These are phyloP conservation scores for Puccinia triticina DNA, from an alignment of 1,284 basidiomycete species.

Conservation along the genomic window DNA sequence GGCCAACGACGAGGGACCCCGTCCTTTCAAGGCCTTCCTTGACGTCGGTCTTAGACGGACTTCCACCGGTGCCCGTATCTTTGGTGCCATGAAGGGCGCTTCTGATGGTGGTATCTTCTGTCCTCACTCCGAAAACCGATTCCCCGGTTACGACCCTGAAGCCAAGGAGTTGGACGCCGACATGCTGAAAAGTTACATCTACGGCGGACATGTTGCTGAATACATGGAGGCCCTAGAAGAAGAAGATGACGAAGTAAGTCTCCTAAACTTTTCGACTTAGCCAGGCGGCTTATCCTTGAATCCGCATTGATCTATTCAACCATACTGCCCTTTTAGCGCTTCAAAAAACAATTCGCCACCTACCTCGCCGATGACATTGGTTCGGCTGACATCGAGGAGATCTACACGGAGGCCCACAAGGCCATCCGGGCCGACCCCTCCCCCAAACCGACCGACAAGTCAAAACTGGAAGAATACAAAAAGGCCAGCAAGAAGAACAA, in stretches of 20 bases:
- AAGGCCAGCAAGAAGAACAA: constrained; percentile 78
- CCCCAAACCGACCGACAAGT: constrained; percentile 89
- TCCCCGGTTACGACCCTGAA: constrained; percentile 97
- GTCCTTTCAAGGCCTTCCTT: constrained; percentile 98
- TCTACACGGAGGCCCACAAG: constrained; percentile 63
- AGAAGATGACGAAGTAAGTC: constrained; percentile 84
- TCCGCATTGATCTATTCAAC: background rate
- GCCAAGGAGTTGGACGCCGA: constrained; percentile 92
- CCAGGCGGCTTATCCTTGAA: background rate
- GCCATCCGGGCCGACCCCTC: constrained; percentile 93
- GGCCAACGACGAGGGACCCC: constrained; percentile 85
- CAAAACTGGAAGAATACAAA: constrained; percentile 78
- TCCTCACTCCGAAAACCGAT: constrained; percentile 96
- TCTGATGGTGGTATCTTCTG: constrained; percentile 97
- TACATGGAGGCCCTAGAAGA: constrained; percentile 99
- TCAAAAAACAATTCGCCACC: constrained; percentile 96
- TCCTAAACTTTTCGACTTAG: background rate
- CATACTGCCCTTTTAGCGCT: constrained; percentile 60
- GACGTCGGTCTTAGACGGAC: constrained; percentile 98
- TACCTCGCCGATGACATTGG: constrained; percentile 95
- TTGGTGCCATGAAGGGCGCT: constrained; percentile 98
- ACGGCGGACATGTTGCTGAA: constrained; percentile 95
- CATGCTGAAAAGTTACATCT: constrained; percentile 96
- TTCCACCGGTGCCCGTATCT: constrained; percentile 95
- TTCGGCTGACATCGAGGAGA: constrained; percentile 96